Percentiles rank a stretch among this genome's conserved stretches.
phyloP scores from a whole-genome alignment of 2,329 filamentous ascomycete genomes.

The Zymoseptoria pseudotritici region DNA sequence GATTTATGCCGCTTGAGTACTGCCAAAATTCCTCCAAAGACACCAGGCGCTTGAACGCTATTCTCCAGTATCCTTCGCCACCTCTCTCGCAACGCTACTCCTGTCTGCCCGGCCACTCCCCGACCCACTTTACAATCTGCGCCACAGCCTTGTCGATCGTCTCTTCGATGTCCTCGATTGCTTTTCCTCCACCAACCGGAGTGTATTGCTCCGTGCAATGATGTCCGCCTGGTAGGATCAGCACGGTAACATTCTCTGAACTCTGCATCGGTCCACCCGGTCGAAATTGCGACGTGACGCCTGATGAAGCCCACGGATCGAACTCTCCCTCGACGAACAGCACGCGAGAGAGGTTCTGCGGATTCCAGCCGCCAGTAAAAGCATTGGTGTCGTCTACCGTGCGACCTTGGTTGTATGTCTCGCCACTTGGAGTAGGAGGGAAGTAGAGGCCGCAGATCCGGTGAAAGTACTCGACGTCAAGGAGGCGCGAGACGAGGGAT shows the following conservation, averaged over 20 bases:
- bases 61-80: conserved; percentile 11
- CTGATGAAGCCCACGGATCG: conserved; percentile 53
- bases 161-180: conserved; percentile 33
- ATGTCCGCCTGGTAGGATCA: conserved; percentile 46
- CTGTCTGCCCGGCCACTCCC: conserved; percentile 46
- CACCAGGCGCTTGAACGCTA: conserved; percentile 6
- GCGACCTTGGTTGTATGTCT: conserved; percentile 44
- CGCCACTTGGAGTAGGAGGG: conserved; percentile 40
- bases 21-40: not conserved
- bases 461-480: conserved; percentile 46
- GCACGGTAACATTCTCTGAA: conserved; percentile 43
- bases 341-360: conserved; percentile 49
- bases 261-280: conserved; percentile 48
- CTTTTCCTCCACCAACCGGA: conserved; percentile 41
- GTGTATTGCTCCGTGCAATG: conserved; percentile 51
- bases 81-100: conserved; percentile 31
- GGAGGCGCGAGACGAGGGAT: conserved; percentile 47
- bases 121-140: conserved; percentile 22
- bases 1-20: too few relatives aligned
- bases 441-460: conserved; percentile 51
- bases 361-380: conserved; percentile 50
- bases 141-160: conserved; percentile 45
- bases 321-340: conserved; percentile 53
- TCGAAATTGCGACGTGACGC: conserved; percentile 46
- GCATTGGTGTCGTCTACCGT: conserved; percentile 45